phyloP scores from a whole-genome alignment of 257 asterid genomes.

The Jaltomata sinuosa region DNA sequence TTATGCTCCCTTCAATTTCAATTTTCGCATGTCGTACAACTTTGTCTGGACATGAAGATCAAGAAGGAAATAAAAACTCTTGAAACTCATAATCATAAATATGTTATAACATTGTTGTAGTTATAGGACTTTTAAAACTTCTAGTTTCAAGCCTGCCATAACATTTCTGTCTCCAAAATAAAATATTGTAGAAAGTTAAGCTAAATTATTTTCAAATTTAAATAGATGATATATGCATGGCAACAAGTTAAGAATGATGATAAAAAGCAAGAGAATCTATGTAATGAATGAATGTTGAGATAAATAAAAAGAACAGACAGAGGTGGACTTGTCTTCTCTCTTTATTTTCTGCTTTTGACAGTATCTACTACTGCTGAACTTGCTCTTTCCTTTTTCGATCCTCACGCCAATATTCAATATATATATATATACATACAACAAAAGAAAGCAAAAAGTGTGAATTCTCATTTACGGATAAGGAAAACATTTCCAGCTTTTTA shows the following conservation, averaged over 20 bases:
- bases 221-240: not conserved
- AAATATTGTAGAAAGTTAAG: not conserved
- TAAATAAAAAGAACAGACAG: not conserved
- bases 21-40: not conserved
- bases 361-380: conserved; percentile 10
- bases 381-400: conserved; percentile 31
- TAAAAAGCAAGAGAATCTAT: not conserved
- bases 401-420: conserved; percentile 63
- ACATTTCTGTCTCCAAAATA: conserved; percentile 28
- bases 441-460: not conserved
- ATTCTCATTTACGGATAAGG: conserved; percentile 7
- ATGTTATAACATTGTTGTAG: not conserved
- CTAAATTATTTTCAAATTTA: too few species aligned
- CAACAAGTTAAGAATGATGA: not conserved
- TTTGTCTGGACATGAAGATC: not conserved
- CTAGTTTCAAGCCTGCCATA: not conserved
- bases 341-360: conserved; percentile 26
- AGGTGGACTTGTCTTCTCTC: conserved; percentile 29
- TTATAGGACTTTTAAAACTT: too few species aligned
- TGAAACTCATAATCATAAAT: not conserved
- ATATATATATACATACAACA: conserved; percentile 5
- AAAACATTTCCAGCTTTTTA: conserved; percentile 28
- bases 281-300: conserved; percentile 5
- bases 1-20: not conserved
- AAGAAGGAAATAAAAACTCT: not conserved